Evolutionary conservation across 805 yeast genomes (phyloP), one percentile per base, ranked within the genome.

Genomic region (Yamadazyma philogaea): DNA sequence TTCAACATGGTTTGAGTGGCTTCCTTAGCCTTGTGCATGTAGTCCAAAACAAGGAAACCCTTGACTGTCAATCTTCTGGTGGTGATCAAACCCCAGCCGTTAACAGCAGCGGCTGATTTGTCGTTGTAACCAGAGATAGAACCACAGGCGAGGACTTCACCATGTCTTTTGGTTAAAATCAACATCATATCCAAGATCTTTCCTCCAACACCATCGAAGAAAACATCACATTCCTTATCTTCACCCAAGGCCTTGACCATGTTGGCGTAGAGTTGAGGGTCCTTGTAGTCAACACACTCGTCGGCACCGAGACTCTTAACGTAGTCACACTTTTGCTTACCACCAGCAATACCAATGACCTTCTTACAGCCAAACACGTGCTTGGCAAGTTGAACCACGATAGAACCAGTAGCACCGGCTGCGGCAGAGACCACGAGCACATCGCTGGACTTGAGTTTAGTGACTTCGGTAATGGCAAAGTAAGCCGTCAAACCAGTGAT

Each of bases 231-330:
- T 39, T 67, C 70, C 42, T 75, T 71, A 10, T 64, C 72, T 35
- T 54, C 45, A 27, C 56, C 44, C 39, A 66, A 52, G 37, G 66
- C 52, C 34, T 52, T 35, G 50, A 52, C 27, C 49, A 46, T 40
- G 27, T 36, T 35, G 5, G 12, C 19, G 27, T 30, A 40, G 43
- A 50, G 56, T 35, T 56, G 55, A 2, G 59, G 49, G 36, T 72
- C 72, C 41, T 71, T 73, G 65, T 82, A 81, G 57, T 81, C 81
- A 37, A 79, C 68, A 42, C 72, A 60, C 33, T 68, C 72, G 49
- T 76, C 79, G 6, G 77, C 76, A 47, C 82, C 81, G 37, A 81
- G 55, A 1, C 77, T 59, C 55, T 77, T 75, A 24, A 82, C 81
- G 54, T 57, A 75, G 46, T 70, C 63, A 44, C 75, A 65, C 57